Conservation (phyloP, 2,329 filamentous ascomycete genomes). For the Penicillium rolfsii region DNA sequence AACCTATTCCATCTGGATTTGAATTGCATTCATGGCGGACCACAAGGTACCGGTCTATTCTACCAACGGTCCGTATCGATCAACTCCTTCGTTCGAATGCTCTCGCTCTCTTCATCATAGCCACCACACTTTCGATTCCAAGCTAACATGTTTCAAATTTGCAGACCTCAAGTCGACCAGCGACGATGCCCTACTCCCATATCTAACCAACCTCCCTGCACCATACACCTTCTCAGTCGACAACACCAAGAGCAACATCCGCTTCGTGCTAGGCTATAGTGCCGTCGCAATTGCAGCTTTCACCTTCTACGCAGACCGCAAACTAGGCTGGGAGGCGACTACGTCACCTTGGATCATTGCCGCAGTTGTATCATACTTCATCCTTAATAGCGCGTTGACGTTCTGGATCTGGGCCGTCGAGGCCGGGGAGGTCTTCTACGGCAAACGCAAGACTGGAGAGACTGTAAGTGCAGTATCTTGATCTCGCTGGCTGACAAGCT, state of each 20-base stretch:
- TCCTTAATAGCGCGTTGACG: constrained; percentile 77
- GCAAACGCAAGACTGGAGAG: constrained; percentile 69
- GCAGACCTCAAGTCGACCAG: constrained; percentile 94
- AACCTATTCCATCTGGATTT: not conserved
- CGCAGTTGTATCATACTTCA: constrained; percentile 77
- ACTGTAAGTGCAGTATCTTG: constrained; percentile 49
- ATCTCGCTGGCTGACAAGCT: not conserved
- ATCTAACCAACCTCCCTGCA: constrained; percentile 79
- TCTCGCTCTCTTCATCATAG: not conserved
- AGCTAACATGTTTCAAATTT: constrained; percentile 10
- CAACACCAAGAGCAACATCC: constrained; percentile 78
- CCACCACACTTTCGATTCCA: not conserved
- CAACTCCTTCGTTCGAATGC: constrained; percentile 16
- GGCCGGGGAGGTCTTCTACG: constrained; percentile 78
- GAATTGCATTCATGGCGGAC: constrained; percentile 36
- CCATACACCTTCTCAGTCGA: constrained; percentile 71
- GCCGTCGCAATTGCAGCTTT: constrained; percentile 79
- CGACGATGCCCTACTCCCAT: constrained; percentile 92
- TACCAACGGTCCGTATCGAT: constrained; percentile 44
- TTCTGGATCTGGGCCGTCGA: constrained; percentile 86
- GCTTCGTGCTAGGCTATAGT: constrained; percentile 78
- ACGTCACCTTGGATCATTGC: constrained; percentile 74
- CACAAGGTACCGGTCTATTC: constrained; percentile 52
- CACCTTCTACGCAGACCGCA: constrained; percentile 91
- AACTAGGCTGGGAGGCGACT: constrained; percentile 83